Percentiles rank a stretch among this genome's conserved stretches.
Conservation (phyloP, 768 basidiomycete species). For the Russula dissimulans region DNA sequence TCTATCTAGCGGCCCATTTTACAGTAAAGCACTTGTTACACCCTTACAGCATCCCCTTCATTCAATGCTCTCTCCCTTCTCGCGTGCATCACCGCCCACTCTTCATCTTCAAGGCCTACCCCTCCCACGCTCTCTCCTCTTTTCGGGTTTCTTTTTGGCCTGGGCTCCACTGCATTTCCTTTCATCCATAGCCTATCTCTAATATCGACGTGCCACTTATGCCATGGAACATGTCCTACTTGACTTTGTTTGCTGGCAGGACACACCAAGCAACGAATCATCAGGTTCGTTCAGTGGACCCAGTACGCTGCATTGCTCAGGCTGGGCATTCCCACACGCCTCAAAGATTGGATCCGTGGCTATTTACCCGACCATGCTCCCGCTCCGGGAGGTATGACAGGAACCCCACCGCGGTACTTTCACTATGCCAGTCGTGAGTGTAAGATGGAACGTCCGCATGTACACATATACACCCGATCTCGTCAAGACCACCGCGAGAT, state of each 20-base stretch:
- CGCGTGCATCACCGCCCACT: too few species aligned
- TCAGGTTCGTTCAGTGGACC: constrained; percentile 30
- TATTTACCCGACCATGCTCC: constrained; percentile 76
- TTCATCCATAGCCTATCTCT: constrained; percentile 47
- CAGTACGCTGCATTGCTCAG: constrained; percentile 40
- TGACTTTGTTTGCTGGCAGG: constrained; percentile 78
- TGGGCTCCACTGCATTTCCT: constrained; percentile 42
- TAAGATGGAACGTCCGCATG: constrained; percentile 75
- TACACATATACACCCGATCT: constrained; percentile 87
- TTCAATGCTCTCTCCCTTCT: too few species aligned
- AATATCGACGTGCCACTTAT: constrained; percentile 72
- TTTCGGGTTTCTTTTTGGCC: constrained; percentile 81
- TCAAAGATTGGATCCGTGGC: constrained; percentile 85
- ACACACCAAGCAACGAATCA: constrained; percentile 31
- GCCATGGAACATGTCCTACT: constrained; percentile 94
- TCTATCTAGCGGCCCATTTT: too few species aligned
- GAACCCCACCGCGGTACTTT: constrained; percentile 59
- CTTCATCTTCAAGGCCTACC: too few species aligned
- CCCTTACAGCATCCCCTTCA: too few species aligned
- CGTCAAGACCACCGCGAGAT: constrained; percentile 51
- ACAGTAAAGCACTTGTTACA: too few species aligned
- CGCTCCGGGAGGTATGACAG: constrained; percentile 42
- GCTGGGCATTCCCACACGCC: constrained; percentile 71
- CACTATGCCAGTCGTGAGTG: constrained; percentile 66
- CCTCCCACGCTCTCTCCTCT: constrained; percentile 46